Percentiles rank a stretch among this genome's conserved stretches.
Conservation (phyloP, 2,329 filamentous ascomycete genomes). For the Aureobasidium musti region DNA sequence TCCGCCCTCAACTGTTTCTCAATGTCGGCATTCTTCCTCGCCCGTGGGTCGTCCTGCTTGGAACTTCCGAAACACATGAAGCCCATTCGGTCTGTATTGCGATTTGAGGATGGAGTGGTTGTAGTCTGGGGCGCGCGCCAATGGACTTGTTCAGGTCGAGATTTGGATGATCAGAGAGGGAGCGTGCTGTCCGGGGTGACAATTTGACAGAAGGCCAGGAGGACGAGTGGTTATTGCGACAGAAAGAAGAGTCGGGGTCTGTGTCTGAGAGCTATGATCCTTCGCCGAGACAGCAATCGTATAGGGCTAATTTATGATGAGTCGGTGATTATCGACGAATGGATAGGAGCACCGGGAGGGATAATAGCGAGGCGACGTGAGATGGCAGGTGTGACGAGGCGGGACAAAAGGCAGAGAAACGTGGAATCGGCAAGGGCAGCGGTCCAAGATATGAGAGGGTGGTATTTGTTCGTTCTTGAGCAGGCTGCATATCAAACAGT, state of each 20-base stretch:
- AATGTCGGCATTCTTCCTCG: constrained; percentile 66
- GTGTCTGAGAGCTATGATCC: constrained; percentile 22
- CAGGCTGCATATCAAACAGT: constrained; percentile 25
- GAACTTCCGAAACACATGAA: constrained; percentile 56
- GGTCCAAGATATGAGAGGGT: constrained; percentile 11
- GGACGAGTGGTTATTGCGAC: constrained; percentile 1
- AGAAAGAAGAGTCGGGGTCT: background rate
- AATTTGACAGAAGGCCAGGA: constrained; percentile 14
- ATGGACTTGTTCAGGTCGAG: background rate
- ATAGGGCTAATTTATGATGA: background rate
- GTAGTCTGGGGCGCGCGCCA: background rate
- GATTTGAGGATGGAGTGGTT: background rate
- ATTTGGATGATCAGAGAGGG: background rate
- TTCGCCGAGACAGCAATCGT: constrained; percentile 6
- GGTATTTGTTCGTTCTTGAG: constrained; percentile 19
- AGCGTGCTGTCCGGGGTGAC: background rate
- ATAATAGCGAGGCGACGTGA: background rate
- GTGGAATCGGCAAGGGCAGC: constrained; percentile 25
- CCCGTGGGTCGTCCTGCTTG: constrained; percentile 52
- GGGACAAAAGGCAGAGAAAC: background rate
- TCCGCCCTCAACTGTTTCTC: constrained; percentile 83
- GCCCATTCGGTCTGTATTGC: constrained; percentile 27
- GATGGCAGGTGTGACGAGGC: background rate
- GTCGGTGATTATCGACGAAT: background rate
- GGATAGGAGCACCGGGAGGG: background rate